phyloP scores from a whole-genome alignment of 2,329 filamentous ascomycete species.

The Rhexocercosporidium sp. region DNA sequence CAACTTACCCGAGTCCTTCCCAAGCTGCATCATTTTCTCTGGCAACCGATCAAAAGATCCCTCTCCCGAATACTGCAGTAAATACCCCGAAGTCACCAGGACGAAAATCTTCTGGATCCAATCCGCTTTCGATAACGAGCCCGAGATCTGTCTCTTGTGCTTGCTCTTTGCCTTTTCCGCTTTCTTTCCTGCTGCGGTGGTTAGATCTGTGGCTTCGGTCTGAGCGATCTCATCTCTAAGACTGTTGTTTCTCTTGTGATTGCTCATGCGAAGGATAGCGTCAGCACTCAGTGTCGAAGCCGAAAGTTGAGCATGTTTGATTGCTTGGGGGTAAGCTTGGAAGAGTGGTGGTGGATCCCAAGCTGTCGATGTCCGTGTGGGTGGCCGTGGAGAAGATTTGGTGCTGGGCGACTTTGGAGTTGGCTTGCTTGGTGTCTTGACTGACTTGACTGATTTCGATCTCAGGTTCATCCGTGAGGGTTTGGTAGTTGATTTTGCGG shows the following conservation, averaged over 20 bases:
- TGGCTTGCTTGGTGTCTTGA: conserved; percentile 28
- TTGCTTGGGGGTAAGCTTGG: conserved; percentile 83
- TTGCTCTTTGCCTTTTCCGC: conserved; percentile 52
- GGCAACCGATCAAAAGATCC: conserved; percentile 74
- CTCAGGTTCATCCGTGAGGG: conserved; percentile 36
- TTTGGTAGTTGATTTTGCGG: conserved; percentile 22
- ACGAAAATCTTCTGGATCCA: conserved; percentile 77
- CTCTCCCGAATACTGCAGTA: conserved; percentile 76
- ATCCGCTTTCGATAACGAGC: conserved; percentile 54
- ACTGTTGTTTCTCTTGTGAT: conserved; percentile 57
- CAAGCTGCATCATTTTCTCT: conserved; percentile 74
- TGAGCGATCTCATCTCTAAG: conserved; percentile 44
- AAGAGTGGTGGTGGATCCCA: conserved; percentile 81
- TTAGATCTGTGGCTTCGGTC: conserved; percentile 27
- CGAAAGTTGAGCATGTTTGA: conserved; percentile 74
- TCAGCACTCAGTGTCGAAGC: conserved; percentile 73
- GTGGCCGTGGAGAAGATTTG: conserved; percentile 25
- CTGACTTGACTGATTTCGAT: conserved; percentile 32
- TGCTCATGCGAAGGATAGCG: conserved; percentile 63
- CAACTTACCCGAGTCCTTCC: conserved; percentile 61
- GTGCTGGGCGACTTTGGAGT: conserved; percentile 30
- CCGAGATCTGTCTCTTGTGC: conserved; percentile 42
- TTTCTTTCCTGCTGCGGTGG: conserved; percentile 37
- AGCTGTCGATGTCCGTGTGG: conserved; percentile 33
- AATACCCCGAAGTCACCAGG: conserved; percentile 69